These are phyloP conservation scores for Talaromyces thailandensis DNA, from an alignment of 495 filamentous ascomycete species.

Conservation along the genomic window DNA sequence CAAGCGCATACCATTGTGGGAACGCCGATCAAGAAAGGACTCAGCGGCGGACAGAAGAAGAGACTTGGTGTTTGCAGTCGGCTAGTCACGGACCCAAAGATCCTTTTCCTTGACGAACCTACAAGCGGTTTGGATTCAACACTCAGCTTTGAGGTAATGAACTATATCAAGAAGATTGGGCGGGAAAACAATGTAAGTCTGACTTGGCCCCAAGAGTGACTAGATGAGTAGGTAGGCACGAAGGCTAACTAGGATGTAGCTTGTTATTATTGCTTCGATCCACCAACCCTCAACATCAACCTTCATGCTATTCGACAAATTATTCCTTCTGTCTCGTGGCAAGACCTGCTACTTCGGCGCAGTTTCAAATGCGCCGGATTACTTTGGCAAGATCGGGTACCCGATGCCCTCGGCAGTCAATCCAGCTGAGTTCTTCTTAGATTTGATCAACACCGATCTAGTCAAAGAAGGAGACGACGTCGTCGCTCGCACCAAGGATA, in stretches of 20 bases:
- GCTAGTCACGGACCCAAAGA: conserved; percentile 67
- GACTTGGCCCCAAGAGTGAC: not conserved
- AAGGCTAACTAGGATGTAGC: conserved; percentile 15
- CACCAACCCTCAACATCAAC: conserved; percentile 74
- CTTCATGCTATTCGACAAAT: conserved; percentile 70
- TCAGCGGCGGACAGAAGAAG: conserved; percentile 73
- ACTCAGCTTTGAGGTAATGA: conserved; percentile 61
- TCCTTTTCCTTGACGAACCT: conserved; percentile 76
- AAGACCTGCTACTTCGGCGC: conserved; percentile 62
- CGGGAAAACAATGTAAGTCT: conserved; percentile 51
- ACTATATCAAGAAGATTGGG: conserved; percentile 53
- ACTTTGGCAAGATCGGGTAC: conserved; percentile 51
- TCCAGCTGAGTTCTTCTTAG: conserved; percentile 69
- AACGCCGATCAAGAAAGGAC: conserved; percentile 72
- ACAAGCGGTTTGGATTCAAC: conserved; percentile 71
- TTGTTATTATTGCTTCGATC: conserved; percentile 69
- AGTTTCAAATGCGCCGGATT: conserved; percentile 36
- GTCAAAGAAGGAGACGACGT: conserved; percentile 35
- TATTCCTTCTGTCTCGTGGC: conserved; percentile 63
- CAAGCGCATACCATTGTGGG: conserved; percentile 62
- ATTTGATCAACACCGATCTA: conserved; percentile 70
- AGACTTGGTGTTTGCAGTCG: conserved; percentile 69
- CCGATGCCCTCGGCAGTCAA: conserved; percentile 59
- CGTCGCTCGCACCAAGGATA: not conserved
- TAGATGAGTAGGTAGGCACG: not conserved